phyloP scores from a whole-genome alignment of 352 stramenopile genomes.

The Phytophthora meadii region DNA sequence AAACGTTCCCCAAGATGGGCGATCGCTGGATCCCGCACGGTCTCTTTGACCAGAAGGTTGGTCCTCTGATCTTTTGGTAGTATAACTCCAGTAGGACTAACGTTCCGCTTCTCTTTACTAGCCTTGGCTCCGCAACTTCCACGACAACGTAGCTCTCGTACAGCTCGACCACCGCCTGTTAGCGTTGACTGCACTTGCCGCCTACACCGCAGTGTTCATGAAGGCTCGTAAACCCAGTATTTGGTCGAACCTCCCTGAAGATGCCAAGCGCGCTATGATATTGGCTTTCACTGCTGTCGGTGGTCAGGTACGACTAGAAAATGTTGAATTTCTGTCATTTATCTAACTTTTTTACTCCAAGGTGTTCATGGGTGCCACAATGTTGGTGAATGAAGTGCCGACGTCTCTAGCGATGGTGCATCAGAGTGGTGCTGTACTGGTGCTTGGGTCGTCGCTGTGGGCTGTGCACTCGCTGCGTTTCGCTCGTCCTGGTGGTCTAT shows the following conservation, averaged over 20 bases:
- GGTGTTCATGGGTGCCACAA: constrained; percentile 93
- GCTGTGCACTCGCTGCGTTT: constrained; percentile 70
- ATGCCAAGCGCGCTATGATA: constrained; percentile 63
- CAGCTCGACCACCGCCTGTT: constrained; percentile 97
- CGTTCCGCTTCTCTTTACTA: background rate
- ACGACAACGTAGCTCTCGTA: constrained; percentile 97
- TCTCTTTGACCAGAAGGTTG: constrained; percentile 63
- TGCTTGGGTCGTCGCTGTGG: constrained; percentile 76
- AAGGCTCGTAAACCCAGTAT: constrained; percentile 65
- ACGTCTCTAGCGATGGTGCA: constrained; percentile 94
- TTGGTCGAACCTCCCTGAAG: constrained; percentile 74
- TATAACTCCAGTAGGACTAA: background rate
- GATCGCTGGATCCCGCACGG: constrained; percentile 89
- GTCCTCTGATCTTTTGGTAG: background rate
- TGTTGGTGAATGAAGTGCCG: constrained; percentile 96
- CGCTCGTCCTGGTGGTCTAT: constrained; percentile 47
- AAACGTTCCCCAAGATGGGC: constrained; percentile 96
- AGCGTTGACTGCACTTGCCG: constrained; percentile 83
- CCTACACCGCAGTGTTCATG: constrained; percentile 57
- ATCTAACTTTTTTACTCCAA: no score
- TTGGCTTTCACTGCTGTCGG: constrained; percentile 60
- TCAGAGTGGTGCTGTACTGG: constrained; percentile 70
- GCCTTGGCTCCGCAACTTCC: constrained; percentile 88
- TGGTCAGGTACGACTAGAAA: constrained; percentile 39
- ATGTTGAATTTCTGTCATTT: background rate